These are phyloP conservation scores for Ceratocystis colombiana DNA, from an alignment of 2,329 filamentous ascomycete species.

Conservation along the genomic window DNA sequence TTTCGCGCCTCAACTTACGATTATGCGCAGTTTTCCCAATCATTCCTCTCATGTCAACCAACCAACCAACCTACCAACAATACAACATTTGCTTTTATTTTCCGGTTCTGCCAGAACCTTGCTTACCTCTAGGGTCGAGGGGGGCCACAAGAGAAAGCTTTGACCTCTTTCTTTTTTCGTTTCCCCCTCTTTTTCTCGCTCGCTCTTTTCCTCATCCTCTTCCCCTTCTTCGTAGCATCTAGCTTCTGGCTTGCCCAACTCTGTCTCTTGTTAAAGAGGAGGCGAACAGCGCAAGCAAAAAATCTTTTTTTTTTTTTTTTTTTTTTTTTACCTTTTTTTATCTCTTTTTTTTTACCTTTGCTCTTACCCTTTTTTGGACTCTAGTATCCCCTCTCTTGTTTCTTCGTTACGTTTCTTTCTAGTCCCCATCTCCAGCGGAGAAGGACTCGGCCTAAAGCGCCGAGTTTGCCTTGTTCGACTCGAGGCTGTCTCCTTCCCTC, in stretches of 20 bases:
- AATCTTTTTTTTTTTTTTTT: background rate
- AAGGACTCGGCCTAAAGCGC: background rate
- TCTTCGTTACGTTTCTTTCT: too few relatives aligned
- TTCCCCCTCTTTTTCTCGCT: background rate
- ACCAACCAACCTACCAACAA: background rate
- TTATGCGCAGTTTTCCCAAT: slow-evolving; percentile 4
- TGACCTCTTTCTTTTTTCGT: background rate
- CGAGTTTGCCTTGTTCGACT: background rate
- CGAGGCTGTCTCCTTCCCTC: background rate
- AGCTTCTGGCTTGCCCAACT: background rate
- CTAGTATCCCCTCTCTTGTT: background rate
- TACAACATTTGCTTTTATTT: too few relatives aligned
- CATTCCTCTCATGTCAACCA: background rate
- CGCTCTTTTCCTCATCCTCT: background rate
- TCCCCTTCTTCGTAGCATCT: background rate
- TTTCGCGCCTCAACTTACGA: background rate
- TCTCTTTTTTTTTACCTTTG: background rate
- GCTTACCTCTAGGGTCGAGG: background rate
- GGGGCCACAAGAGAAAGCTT: background rate
- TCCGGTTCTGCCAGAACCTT: background rate
- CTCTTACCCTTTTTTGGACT: too few relatives aligned
- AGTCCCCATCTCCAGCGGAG: background rate
- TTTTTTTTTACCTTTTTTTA: background rate
- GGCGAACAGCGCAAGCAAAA: too few relatives aligned
- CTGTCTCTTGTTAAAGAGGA: too few relatives aligned